Conservation (phyloP, 176 grass and related monocot species). For the Lolium perenne region DNA sequence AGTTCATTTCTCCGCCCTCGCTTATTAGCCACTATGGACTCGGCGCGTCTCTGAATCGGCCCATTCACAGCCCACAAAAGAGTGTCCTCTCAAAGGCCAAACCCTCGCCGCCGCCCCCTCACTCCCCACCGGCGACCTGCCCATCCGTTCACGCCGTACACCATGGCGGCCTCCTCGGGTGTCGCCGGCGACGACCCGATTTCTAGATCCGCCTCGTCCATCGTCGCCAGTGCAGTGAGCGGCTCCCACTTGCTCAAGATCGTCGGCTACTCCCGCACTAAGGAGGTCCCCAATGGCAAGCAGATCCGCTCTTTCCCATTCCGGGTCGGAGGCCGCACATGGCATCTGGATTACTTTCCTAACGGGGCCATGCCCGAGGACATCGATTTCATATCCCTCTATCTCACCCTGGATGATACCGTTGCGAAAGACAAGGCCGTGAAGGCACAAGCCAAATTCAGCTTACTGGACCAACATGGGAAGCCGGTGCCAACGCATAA, state of each 20-base stretch:
- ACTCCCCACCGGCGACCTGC: not conserved
- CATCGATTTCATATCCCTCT: not conserved
- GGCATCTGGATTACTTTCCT: not conserved
- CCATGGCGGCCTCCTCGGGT: not conserved
- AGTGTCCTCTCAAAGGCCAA: not conserved
- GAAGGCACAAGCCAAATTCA: not conserved
- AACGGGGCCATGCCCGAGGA: accelerated
- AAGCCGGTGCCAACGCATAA: not conserved
- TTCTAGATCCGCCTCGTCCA: not conserved
- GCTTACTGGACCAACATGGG: not conserved
- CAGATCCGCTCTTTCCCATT: not conserved
- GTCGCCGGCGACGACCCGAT: not conserved
- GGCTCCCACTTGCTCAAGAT: not conserved
- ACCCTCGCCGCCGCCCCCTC: not conserved
- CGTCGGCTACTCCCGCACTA: slow-evolving; percentile 11
- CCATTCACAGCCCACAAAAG: too few species aligned
- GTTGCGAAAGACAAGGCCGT: not conserved
- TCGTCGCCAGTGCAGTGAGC: not conserved
- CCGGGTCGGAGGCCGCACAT: not conserved
- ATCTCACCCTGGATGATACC: not conserved
- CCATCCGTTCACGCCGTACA: not conserved
- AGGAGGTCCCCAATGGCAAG: not conserved
- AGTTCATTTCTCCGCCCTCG: too few species aligned
- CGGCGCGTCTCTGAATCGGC: too few species aligned
- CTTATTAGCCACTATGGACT: too few species aligned